Percentiles rank a stretch among this genome's conserved stretches.
Conservation (phyloP, 1,284 basidiomycete genomes). For the Microstroma glucosiphilum region DNA sequence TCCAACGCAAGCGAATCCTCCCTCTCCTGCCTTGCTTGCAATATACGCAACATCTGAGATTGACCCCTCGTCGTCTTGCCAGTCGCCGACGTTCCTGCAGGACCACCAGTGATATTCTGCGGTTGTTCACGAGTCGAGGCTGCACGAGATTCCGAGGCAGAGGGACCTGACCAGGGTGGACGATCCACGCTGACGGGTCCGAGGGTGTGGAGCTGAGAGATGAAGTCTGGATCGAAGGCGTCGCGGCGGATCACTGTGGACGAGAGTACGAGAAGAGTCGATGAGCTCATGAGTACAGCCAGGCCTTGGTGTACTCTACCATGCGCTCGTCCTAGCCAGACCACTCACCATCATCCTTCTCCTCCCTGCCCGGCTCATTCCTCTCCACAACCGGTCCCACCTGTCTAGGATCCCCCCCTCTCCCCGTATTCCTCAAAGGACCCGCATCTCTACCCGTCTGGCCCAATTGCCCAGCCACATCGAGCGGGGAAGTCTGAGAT, state of each 20-base stretch:
- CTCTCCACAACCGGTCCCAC: neutral
- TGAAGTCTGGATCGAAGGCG: conserved; percentile 6
- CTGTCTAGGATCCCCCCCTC: neutral
- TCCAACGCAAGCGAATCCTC: neutral
- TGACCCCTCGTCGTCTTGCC: neutral
- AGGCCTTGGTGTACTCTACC: neutral
- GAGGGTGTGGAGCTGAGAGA: neutral
- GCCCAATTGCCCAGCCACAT: neutral
- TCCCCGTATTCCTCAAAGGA: neutral
- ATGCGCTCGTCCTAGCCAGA: neutral
- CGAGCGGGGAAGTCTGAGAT: neutral
- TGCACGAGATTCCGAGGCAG: neutral
- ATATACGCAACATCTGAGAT: conserved; percentile 1
- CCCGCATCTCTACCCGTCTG: neutral
- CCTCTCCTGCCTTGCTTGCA: neutral
- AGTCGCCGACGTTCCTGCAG: neutral
- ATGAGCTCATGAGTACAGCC: neutral
- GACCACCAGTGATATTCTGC: neutral
- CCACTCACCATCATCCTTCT: conserved; percentile 4
- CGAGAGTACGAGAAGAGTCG: neutral
- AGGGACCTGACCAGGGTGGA: neutral
- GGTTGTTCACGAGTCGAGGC: neutral
- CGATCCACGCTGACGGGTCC: neutral
- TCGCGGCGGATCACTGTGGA: conserved; percentile 2
- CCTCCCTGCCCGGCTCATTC: neutral